phyloP scores from a whole-genome alignment of 2,329 filamentous ascomycete genomes.

The Bipolaris gigantea region DNA sequence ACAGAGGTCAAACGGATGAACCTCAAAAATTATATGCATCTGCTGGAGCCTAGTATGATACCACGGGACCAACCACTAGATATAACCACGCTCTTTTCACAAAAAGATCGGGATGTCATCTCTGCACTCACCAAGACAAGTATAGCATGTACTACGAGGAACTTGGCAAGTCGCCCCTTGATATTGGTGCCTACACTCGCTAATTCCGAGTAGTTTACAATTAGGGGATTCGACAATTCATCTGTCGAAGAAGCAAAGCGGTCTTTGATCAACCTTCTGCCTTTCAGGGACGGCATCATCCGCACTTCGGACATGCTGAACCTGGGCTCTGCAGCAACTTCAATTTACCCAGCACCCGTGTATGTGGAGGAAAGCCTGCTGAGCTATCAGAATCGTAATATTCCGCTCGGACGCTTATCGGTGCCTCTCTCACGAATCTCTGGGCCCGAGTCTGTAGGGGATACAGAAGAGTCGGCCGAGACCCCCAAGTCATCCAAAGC shows the following conservation, averaged over 20 bases:
- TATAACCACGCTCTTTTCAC: conserved; percentile 16
- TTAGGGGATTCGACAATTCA: conserved; percentile 30
- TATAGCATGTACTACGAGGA: conserved; percentile 20
- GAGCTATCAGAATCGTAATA: conserved; percentile 23
- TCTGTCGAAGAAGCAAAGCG: conserved; percentile 35
- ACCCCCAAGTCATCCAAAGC: not conserved
- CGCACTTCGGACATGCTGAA: conserved; percentile 25
- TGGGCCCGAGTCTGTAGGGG: not conserved
- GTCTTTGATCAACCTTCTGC: conserved; percentile 32
- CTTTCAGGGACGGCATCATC: conserved; percentile 15
- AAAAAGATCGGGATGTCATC: conserved; percentile 22
- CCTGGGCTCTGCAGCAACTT: conserved; percentile 14
- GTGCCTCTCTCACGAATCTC: conserved; percentile 15
- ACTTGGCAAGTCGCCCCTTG: conserved; percentile 20
- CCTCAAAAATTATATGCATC: conserved; percentile 26
- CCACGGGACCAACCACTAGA: conserved; percentile 5
- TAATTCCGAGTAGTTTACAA: conserved; percentile 26
- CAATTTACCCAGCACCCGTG: conserved; percentile 23
- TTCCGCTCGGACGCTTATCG: conserved; percentile 33
- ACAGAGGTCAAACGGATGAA: conserved; percentile 21
- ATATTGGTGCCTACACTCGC: not conserved
- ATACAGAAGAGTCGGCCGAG: not conserved
- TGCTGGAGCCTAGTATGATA: conserved; percentile 11
- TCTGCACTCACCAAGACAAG: conserved; percentile 28
- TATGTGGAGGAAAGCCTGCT: conserved; percentile 25